These are phyloP conservation scores for Craspedostauros australis DNA, from an alignment of 108 stramenopile species.

Conservation along the genomic window DNA sequence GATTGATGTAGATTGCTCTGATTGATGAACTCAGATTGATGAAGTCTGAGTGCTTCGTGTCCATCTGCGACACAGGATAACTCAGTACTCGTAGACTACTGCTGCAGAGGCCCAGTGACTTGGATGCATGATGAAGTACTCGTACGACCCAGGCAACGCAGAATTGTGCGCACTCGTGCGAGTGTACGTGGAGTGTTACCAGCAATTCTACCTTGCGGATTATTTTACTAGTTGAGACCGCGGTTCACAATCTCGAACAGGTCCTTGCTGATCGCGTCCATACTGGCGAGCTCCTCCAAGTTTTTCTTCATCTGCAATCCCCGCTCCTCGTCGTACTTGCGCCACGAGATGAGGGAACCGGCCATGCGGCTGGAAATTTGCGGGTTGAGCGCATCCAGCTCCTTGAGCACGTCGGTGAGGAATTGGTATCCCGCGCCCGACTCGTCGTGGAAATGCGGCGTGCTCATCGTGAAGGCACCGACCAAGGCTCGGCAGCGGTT, in stretches of 20 bases:
- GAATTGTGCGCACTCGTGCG: no score
- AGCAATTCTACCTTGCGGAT: not conserved
- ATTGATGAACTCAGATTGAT: no score
- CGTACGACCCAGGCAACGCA: no score
- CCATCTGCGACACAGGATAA: no score
- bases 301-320: conserved; percentile 74
- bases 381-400: conserved; percentile 87
- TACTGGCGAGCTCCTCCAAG: conserved; percentile 49
- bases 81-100: no score
- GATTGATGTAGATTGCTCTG: no score
- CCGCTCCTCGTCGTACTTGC: conserved; percentile 65
- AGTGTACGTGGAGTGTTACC: no score
- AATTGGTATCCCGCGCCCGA: conserved; percentile 86
- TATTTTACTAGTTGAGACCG: conserved; percentile 41
- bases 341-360: conserved; percentile 72
- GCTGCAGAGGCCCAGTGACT: no score
- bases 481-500: conserved; percentile 88
- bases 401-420: conserved; percentile 68
- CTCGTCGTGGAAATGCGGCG: conserved; percentile 78
- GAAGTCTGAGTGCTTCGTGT: no score
- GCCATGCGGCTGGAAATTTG: conserved; percentile 85
- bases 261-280: conserved; percentile 70
- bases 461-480: conserved; percentile 73
- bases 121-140: no score
- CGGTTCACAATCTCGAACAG: conserved; percentile 75